Conservation (phyloP, 1,139 yeast species). For the Chernovozyma sophiae-reginae region DNA sequence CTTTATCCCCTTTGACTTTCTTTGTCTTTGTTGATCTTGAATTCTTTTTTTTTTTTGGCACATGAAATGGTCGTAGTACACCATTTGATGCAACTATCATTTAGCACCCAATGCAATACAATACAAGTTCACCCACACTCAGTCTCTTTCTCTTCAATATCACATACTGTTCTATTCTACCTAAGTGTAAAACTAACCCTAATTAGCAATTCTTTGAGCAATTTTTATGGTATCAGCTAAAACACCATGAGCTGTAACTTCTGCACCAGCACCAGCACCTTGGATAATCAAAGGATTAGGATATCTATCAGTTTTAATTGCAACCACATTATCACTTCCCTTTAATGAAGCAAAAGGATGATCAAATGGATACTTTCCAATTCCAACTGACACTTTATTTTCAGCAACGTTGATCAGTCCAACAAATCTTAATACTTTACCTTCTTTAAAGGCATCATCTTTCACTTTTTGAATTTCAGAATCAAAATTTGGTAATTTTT, state of each 20-base stretch:
- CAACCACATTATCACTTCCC: constrained; percentile 93
- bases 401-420: constrained; percentile 80
- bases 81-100: no score
- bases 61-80: no score
- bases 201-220: constrained; percentile 72
- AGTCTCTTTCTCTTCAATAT: no score
- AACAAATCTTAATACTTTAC: constrained; percentile 87
- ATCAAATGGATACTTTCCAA: constrained; percentile 76
- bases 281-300: constrained; percentile 89
- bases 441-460: constrained; percentile 74
- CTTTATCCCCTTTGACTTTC: no score
- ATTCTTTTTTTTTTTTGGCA: no score
- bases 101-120: no score
- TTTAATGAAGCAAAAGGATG: constrained; percentile 95
- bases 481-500: constrained; percentile 79
- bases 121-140: no score
- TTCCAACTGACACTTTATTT: constrained; percentile 74
- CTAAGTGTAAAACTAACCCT: constrained; percentile 7
- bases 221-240: constrained; percentile 88
- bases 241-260: constrained; percentile 97
- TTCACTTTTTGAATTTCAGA: constrained; percentile 71
- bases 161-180: no score
- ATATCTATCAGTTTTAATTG: constrained; percentile 88
- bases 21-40: no score
- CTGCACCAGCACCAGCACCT: constrained; percentile 99